A percentile compares a stretch with the other conserved stretches of the same genome.
These are phyloP conservation scores for Colletotrichum sp. DNA, from an alignment of 2,329 filamentous ascomycete species.

Conservation along the genomic window DNA sequence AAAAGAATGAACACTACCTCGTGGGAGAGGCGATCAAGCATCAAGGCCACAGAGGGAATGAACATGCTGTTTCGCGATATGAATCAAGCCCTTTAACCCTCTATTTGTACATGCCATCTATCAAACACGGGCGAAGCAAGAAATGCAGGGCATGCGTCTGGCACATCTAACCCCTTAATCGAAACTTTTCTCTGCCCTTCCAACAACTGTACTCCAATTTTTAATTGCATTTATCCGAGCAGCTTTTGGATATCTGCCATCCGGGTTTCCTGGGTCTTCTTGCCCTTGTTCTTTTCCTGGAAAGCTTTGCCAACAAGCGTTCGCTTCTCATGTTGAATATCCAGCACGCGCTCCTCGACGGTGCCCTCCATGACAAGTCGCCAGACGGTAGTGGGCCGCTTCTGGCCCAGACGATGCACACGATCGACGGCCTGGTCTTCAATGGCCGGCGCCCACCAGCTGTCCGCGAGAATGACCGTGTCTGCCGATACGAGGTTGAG, in stretches of 20 bases:
- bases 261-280: constrained; percentile 62
- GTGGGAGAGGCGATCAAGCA: not conserved
- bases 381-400: constrained; percentile 78
- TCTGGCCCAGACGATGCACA: constrained; percentile 86
- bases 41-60: not conserved
- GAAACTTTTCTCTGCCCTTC: not conserved
- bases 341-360: constrained; percentile 81
- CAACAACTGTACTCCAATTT: not conserved
- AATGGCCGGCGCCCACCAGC: constrained; percentile 91
- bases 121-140: not conserved
- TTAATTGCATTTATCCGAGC: constrained; percentile 32
- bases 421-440: constrained; percentile 92
- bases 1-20: not conserved
- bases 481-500: constrained; percentile 87
- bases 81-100: not conserved
- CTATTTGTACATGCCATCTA: not conserved
- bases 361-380: constrained; percentile 80
- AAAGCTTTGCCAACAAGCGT: constrained; percentile 81
- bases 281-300: constrained; percentile 68
- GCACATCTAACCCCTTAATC: not conserved
- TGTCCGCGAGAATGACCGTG: constrained; percentile 83
- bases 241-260: constrained; percentile 61
- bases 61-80: not conserved
- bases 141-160: not conserved
- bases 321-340: constrained; percentile 80